Evolutionary conservation across 1,284 basidiomycete genomes (phyloP).

Genomic region (Ganoderma sinense): DNA sequence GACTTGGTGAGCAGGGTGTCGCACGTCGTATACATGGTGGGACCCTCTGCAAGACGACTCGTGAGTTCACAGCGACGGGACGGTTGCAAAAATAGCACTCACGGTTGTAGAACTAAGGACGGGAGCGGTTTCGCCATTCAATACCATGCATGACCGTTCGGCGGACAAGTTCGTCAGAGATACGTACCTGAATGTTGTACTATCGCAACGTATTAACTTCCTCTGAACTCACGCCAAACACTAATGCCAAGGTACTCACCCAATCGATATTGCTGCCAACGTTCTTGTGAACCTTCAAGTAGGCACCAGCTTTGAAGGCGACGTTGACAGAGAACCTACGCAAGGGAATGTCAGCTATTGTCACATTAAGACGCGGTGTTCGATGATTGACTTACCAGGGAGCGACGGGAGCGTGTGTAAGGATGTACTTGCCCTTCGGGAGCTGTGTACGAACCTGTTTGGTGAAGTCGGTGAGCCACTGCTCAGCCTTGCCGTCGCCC

Average conservation of each 20-base stretch:
- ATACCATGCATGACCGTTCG: neutral
- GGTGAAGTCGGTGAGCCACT: conserved; percentile 54
- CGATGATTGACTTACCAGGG: conserved; percentile 48
- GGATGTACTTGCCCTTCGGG: conserved; percentile 43
- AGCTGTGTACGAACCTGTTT: conserved; percentile 44
- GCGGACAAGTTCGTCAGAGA: neutral
- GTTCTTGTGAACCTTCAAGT: conserved; percentile 58
- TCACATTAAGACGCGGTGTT: neutral
- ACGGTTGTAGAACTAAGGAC: conserved; percentile 70
- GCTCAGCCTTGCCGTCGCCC: conserved; percentile 46
- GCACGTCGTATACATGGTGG: conserved; percentile 65
- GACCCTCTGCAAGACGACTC: conserved; percentile 52
- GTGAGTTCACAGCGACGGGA: neutral
- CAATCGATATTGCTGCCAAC: conserved; percentile 58
- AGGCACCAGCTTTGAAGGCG: conserved; percentile 62
- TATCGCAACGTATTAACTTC: conserved; percentile 18
- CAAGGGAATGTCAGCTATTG: conserved; percentile 11
- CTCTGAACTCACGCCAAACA: neutral
- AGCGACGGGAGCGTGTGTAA: conserved; percentile 55
- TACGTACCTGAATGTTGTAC: conserved; percentile 55
- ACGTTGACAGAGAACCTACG: conserved; percentile 56
- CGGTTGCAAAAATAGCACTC: conserved; percentile 30
- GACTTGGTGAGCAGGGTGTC: conserved; percentile 59
- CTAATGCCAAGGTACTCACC: conserved; percentile 32
- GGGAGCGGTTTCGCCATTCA: neutral